phyloP scores from a whole-genome alignment of 2,329 filamentous ascomycete genomes.

The Alternaria arborescens region DNA sequence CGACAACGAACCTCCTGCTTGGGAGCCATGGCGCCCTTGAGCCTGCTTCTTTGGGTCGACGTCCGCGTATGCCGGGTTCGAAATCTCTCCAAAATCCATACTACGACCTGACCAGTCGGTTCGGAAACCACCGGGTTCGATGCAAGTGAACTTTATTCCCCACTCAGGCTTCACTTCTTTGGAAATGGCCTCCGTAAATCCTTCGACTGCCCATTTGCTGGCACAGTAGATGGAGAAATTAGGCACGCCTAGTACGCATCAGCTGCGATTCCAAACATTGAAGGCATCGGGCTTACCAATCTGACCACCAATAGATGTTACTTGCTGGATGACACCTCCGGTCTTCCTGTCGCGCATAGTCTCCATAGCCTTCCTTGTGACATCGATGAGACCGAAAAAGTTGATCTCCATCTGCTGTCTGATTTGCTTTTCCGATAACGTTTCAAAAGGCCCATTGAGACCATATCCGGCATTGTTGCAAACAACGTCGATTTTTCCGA shows the following conservation, averaged over 20 bases:
- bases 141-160: constrained; percentile 57
- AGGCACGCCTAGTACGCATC: constrained; percentile 39
- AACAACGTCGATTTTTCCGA: constrained; percentile 66
- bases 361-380: constrained; percentile 59
- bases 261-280: neutral
- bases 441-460: constrained; percentile 63
- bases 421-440: constrained; percentile 59
- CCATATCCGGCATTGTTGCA: constrained; percentile 70
- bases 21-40: constrained; percentile 52
- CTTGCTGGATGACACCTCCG: constrained; percentile 64
- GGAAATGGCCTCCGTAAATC: constrained; percentile 56
- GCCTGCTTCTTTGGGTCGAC: constrained; percentile 56
- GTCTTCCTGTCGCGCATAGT: constrained; percentile 58
- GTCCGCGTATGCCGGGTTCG: constrained; percentile 59
- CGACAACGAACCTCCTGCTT: constrained; percentile 51
- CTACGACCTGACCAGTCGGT: constrained; percentile 58
- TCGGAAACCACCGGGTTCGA: constrained; percentile 58
- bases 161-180: constrained; percentile 58
- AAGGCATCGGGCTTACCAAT: constrained; percentile 37
- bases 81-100: constrained; percentile 58
- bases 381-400: constrained; percentile 65
- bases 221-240: constrained; percentile 53
- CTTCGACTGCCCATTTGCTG: constrained; percentile 59
- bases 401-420: constrained; percentile 67
- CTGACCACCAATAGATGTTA: constrained; percentile 64